These are phyloP conservation scores for Thraustotheca clavata DNA, from an alignment of 352 stramenopile genomes.

Conservation along the genomic window DNA sequence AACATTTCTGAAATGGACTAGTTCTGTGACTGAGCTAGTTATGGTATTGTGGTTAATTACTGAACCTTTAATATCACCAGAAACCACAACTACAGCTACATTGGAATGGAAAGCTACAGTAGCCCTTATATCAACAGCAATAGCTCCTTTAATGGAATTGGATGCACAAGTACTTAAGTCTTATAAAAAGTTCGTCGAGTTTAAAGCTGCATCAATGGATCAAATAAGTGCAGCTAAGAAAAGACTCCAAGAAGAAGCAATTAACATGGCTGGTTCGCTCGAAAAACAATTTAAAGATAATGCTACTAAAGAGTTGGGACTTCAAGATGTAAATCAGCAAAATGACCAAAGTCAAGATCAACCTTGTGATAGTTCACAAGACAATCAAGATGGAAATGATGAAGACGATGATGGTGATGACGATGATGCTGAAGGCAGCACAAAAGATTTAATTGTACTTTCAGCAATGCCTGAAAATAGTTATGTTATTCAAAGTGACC, in stretches of 20 bases:
- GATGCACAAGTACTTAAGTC: slow-evolving; percentile 45
- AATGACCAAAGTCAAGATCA: neutral
- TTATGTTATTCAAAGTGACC: slow-evolving; percentile 44
- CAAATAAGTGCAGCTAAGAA: no score
- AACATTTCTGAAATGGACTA: slow-evolving; percentile 42
- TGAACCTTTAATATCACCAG: slow-evolving; percentile 6
- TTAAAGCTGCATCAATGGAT: neutral
- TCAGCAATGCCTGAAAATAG: slow-evolving; percentile 38
- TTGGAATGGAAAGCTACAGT: slow-evolving; percentile 23
- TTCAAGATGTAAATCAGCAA: neutral
- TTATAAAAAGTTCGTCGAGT: slow-evolving; percentile 24
- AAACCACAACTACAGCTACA: neutral
- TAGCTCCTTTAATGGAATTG: slow-evolving; percentile 40
- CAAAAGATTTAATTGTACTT: slow-evolving; percentile 26
- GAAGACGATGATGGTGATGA: slow-evolving; percentile 21
- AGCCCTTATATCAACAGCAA: slow-evolving; percentile 32
- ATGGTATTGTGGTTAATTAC: slow-evolving; percentile 34
- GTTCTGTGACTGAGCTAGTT: slow-evolving; percentile 39
- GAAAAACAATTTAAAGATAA: neutral
- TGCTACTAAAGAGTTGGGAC: neutral
- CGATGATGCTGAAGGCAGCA: slow-evolving; percentile 20
- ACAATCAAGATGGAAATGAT: neutral
- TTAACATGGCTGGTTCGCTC: neutral
- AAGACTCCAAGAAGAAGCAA: neutral
- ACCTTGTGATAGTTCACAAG: neutral